Base-by-base conservation (phyloP, 257 asterid genomes). In the Solanum stenotomum region DNA sequence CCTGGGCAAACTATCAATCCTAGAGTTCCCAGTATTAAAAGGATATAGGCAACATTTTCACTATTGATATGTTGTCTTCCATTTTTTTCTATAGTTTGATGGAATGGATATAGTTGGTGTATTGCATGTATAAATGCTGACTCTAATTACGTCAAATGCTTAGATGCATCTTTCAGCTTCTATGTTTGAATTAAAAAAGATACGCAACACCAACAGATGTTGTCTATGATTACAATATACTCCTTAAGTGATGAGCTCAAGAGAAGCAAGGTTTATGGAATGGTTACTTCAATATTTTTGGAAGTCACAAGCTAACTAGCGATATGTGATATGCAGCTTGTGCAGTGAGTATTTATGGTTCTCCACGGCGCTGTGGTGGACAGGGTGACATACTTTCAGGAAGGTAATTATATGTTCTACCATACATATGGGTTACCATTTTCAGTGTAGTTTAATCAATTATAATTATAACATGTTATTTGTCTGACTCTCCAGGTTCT, bases 291-390 rank as follows among this genome's bases (percentile, higher is more conserved):
- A 29, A 16, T 81, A 29, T 27, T 46, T 79, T 81, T 46, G 29
- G 27, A 78, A 46, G 85, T 81, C 44, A 29, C 14, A 1, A 49
- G 85, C 68, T 49, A 18, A 81, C 67, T 16, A 49, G 11, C 6
- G 6, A 8, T 49, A 49, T 85, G 85, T 65, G 79, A 81, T 56
- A 52, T 91, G 85, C 94, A 97, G 99, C 94, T 88, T 87, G 88
- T 86, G 91, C 95, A 18, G 99, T 97, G 77, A 92, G 93, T 87
- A 87, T 85, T 22, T 96, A 92, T 77, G 99, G 99, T 87, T 96
- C 99, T 78, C 99, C 98, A 56, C 96, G 99, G 29, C 98, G 99
- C 49, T 97, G 99, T 90, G 99, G 99, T 88, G 99, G 99, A 89
- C 99, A 97, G 91, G 99, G 99, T 52, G 99, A 97, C 89, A 94